Base-by-base conservation (phyloP, 805 yeast genomes). In the Hanseniaspora thailandica region DNA sequence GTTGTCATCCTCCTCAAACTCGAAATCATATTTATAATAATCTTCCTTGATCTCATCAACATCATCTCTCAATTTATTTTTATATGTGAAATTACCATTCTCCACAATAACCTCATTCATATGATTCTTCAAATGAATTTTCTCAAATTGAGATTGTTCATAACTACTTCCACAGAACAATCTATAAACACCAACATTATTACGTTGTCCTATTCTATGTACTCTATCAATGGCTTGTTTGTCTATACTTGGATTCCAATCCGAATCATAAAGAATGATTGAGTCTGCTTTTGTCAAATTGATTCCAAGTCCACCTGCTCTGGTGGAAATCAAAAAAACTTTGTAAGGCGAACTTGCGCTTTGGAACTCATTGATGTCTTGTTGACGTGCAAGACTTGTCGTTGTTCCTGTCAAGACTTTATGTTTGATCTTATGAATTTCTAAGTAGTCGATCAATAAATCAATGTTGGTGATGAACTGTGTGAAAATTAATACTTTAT, bases 201-300 rank as follows among this genome's bases (percentile, higher is more conserved):
- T 79, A 1, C 71, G 74, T 65, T 90, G 98, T 0, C 97, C 97
- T 52, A 93, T 86, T 62, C 98, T 73, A 64, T 90, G 97, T 12
- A 85, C 94, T 52, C 98, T 74, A 61, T 89, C 97, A 80, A 90
- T 90, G 0, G 97, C 97, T 65, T 90, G 98, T 48, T 88, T 70
- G 67, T 90, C 97, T 57, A 87, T 94, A 63, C 90, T 97, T 0
- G 97, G 98, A 62, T 90, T 90, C 96, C 97, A 90, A 63, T 90
- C 98, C 54, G 87, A 84, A 62, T 90, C 98, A 63, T 86, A 88
- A 10, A 90, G 61, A 3, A 90, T 77, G 1, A 93, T 97, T 1
- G 95, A 82, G 58, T 93, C 97, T 0, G 97, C 96, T 0, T 83
- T 80, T 0, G 82, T 77, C 53, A 90, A 71, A 62, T 90, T 90